Conservation (phyloP, 2,329 filamentous ascomycete genomes). For the Lecanicillium sp. region DNA sequence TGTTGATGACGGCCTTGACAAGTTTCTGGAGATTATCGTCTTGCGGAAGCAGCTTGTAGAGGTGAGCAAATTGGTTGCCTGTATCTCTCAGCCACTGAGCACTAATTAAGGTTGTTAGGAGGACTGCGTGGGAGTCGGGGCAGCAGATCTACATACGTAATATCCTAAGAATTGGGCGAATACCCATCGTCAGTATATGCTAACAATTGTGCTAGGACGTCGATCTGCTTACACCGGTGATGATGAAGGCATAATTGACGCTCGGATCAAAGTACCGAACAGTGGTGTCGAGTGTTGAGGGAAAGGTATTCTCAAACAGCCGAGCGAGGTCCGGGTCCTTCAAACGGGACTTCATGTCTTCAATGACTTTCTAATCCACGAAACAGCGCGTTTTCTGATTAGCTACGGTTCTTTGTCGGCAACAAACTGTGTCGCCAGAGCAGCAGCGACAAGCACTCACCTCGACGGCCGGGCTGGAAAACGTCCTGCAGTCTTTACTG, state of each 20-base stretch:
- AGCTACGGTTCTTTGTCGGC: background rate
- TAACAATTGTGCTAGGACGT: slow-evolving; percentile 41
- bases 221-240: slow-evolving; percentile 78
- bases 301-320: slow-evolving; percentile 77
- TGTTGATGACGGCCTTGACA: slow-evolving; percentile 64
- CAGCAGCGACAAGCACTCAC: slow-evolving; percentile 7
- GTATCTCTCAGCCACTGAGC: slow-evolving; percentile 73
- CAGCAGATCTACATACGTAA: too few relatives aligned
- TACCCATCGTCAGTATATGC: too few relatives aligned
- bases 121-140: background rate
- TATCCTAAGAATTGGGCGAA: slow-evolving; percentile 14
- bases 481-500: slow-evolving; percentile 18
- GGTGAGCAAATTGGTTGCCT: slow-evolving; percentile 64
- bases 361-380: slow-evolving; percentile 16
- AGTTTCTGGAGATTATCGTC: slow-evolving; percentile 56
- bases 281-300: slow-evolving; percentile 77
- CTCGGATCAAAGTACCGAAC: slow-evolving; percentile 66
- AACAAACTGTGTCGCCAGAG: background rate
- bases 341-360: slow-evolving; percentile 30
- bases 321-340: slow-evolving; percentile 60
- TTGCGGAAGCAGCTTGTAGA: slow-evolving; percentile 50
- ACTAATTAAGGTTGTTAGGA: slow-evolving; percentile 8
- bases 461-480: slow-evolving; percentile 19
- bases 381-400: background rate
- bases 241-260: slow-evolving; percentile 64